Base-by-base conservation (phyloP, 345 rosid genomes). In the Laguncularia racemosa region DNA sequence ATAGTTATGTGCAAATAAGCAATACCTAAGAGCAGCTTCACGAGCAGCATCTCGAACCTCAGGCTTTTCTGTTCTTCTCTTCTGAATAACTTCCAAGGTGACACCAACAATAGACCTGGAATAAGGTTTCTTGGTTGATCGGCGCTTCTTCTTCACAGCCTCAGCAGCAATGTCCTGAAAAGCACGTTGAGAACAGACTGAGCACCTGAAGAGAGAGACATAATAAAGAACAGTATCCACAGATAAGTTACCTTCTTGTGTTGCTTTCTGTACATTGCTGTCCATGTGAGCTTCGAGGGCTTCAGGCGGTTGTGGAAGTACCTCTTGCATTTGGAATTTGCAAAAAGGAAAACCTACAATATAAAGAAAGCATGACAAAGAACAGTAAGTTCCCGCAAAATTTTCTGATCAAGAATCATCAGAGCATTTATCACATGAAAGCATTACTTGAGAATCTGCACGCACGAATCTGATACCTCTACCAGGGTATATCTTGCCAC, bases 231-330 rank as follows among this genome's bases (percentile, higher is more conserved):
- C 23, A 0, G 28, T 58, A 46, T 52, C 17, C 18, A 13, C 26
- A 20, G 26, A 12, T 3, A 57, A 45, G 5, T 51, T 51, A 84
- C 88, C 88, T 85, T 85, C 70, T 85, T 82, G 56, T 82, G 89
- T 43, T 83, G 84, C 72, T 85, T 85, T 68, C 86, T 65, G 71
- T 70, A 85, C 86, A 85, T 81, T 20, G 86, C 81, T 9, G 92
- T 85, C 86, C 86, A 85, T 28, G 86, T 85, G 55, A 92, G 95
- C 86, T 92, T 89, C 0, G 93, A 89, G 3, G 95, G 97, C 89
- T 89, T 92, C 76, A 86, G 64, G 14, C 86, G 77, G 68, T 89
- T 89, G 82, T 89, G 95, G 77, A 92, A 89, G 68, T 92, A 89
- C 79, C 91, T 74, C 80, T 89, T 86, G 76, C 95, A 92, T 50